These are phyloP conservation scores for Fallopia convolvulus DNA, from an alignment of 148 eudicot species.

Conservation along the genomic window DNA sequence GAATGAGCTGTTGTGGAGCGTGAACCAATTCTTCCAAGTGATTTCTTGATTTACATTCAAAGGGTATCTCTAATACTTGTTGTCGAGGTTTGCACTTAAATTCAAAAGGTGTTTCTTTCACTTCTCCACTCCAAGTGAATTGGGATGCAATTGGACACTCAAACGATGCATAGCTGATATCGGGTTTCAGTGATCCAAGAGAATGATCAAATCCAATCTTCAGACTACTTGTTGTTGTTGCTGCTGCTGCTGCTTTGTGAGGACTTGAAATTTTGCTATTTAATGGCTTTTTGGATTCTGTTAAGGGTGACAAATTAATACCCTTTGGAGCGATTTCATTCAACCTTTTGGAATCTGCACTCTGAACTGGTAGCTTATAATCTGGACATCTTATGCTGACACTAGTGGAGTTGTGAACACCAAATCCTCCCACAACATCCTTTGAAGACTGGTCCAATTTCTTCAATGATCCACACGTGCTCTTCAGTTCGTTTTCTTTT, in stretches of 20 bases:
- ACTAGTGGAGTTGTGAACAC: conserved; percentile 34
- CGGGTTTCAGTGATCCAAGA: conserved; percentile 30
- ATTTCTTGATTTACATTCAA: conserved; percentile 29
- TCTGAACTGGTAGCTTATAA: conserved; percentile 21
- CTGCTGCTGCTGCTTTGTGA: conserved; percentile 19
- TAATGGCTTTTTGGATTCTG: conserved; percentile 31
- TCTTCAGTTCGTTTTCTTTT: conserved; percentile 50
- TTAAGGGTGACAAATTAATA: conserved; percentile 26
- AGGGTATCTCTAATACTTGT: conserved; percentile 33
- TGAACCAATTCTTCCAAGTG: conserved; percentile 20
- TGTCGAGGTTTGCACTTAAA: conserved; percentile 11
- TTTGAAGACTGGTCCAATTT: conserved; percentile 39
- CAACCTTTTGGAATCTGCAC: conserved; percentile 25
- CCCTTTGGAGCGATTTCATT: conserved; percentile 28
- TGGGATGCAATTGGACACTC: conserved; percentile 24
- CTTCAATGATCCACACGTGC: conserved; percentile 37
- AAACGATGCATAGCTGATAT: conserved; percentile 27
- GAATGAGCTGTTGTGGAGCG: conserved; percentile 21
- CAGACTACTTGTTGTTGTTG: conserved; percentile 25
- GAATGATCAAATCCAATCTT: conserved; percentile 22
- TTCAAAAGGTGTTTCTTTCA: not conserved
- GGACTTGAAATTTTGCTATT: conserved; percentile 27
- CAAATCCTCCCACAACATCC: conserved; percentile 31
- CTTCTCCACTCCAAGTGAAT: conserved; percentile 32
- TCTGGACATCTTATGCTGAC: conserved; percentile 20